Evolutionary conservation across 495 filamentous ascomycete genomes (phyloP).

Genomic region (Mycothermus thermophilus): DNA sequence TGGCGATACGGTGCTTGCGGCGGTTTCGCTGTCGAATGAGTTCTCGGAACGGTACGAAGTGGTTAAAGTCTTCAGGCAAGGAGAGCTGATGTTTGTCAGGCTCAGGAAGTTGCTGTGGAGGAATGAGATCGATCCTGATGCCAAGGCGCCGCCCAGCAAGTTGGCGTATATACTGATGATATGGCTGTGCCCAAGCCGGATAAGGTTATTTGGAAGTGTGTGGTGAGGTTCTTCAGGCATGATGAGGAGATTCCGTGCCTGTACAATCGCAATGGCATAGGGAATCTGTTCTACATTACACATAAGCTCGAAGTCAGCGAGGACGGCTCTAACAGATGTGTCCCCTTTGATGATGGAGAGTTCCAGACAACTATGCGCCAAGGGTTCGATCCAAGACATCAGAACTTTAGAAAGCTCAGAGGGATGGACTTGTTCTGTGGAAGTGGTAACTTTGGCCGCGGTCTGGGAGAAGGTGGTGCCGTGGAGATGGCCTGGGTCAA

Average conservation of each 20-base stretch:
- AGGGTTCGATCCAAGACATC: slow-evolving; percentile 37
- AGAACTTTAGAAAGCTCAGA: slow-evolving; percentile 24
- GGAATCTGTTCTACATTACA: slow-evolving; percentile 50
- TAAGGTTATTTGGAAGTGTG: slow-evolving; percentile 39
- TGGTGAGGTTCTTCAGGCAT: slow-evolving; percentile 40
- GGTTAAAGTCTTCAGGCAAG: slow-evolving; percentile 26
- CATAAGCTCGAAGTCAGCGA: slow-evolving; percentile 14
- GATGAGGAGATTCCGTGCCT: slow-evolving; percentile 39
- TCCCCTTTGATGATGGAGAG: slow-evolving; percentile 13
- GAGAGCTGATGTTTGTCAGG: slow-evolving; percentile 16
- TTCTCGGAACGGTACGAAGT: slow-evolving; percentile 43
- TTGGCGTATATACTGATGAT: slow-evolving; percentile 44
- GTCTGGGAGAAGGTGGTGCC: slow-evolving; percentile 56
- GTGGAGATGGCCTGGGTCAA: slow-evolving; percentile 49
- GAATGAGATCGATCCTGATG: slow-evolving; percentile 22
- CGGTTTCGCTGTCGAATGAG: slow-evolving; percentile 2
- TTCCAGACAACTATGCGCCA: slow-evolving; percentile 31
- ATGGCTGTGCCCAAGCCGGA: slow-evolving; percentile 23
- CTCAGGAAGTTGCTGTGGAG: slow-evolving; percentile 36
- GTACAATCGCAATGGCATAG: slow-evolving; percentile 48
- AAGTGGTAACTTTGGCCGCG: slow-evolving; percentile 58
- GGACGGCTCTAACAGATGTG: slow-evolving; percentile 3
- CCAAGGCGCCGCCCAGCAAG: slow-evolving; percentile 45
- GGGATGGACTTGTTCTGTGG: slow-evolving; percentile 62
- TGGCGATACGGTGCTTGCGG: slow-evolving; percentile 44